Base-by-base conservation (phyloP, 108 stramenopile genomes). In the Schizochytrium sp. region DNA sequence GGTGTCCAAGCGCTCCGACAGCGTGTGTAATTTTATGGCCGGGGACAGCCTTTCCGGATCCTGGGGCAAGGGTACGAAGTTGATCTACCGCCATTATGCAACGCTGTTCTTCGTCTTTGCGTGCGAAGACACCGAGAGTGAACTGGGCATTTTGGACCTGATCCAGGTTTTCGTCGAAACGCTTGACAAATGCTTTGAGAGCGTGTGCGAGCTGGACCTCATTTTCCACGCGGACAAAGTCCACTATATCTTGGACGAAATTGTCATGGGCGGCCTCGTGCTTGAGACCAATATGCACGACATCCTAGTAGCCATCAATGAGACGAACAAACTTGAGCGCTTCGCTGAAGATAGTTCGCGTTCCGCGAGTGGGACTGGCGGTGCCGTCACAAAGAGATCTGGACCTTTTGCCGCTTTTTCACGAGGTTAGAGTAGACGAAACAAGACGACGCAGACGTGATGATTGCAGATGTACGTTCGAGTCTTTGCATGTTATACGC, bases 241-340 rank as follows among this genome's bases (percentile, higher is more conserved):
- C 8, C 93, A 94, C 87, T 94, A 94, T 87, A 94, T 94, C 28
- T 57, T 95, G 4, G 94, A 95, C 60, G 99, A 99, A 89, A 98
- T 99, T 69, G 98, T 99, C 44, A 99, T 99, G 98, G 99, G 97
- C 21, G 98, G 99, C 23, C 98, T 99, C 98, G 99, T 99, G 25
- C 91, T 99, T 87, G 99, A 99, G 90, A 99, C 98, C 21, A 99
- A 98, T 92, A 97, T 98, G 88, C 93, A 91, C 88, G 72, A 92
- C 19, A 97, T 99, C 87, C 91, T 99, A 57, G 93, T 95, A 60
- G 95, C 97, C 14, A 95, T 98, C 87, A 96, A 96, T 72, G 98
- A 98, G 89, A 98, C 98, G 90, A 96, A 94, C 45, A 97, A 94
- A 71, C 94, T 99, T 88, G 96, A 98, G 72, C 59, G 63, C 63